These are phyloP conservation scores for Myxozyma geophila DNA, from an alignment of 805 yeast species.

Conservation along the genomic window DNA sequence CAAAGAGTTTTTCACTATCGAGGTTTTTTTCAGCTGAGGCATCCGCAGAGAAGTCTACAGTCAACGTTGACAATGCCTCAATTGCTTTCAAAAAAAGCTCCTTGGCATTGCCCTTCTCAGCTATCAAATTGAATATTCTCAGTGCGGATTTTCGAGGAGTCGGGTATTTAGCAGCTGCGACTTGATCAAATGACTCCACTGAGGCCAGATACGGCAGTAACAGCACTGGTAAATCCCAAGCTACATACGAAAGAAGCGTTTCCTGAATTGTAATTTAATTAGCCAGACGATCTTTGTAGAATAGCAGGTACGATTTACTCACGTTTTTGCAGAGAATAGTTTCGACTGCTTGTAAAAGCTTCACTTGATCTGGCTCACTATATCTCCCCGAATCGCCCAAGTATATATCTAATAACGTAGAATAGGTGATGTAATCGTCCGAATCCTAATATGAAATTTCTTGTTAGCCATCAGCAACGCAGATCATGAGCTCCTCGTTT, in stretches of 20 bases:
- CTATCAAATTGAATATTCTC: constrained; percentile 63
- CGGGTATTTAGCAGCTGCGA: constrained; percentile 15
- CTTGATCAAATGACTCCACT: constrained; percentile 27
- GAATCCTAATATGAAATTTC: constrained; percentile 45
- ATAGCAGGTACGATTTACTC: constrained; percentile 8
- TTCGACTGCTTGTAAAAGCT: constrained; percentile 54
- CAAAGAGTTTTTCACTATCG: constrained; percentile 45
- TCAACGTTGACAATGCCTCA: constrained; percentile 59
- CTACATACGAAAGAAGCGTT: constrained; percentile 65
- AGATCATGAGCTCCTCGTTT: neutral
- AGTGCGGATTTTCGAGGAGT: constrained; percentile 48
- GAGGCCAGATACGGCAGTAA: constrained; percentile 58
- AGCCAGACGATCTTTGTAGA: neutral
- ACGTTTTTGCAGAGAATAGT: constrained; percentile 48
- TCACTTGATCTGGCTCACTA: constrained; percentile 55
- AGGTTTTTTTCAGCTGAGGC: constrained; percentile 38
- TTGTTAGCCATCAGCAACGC: neutral
- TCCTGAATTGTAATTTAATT: constrained; percentile 44
- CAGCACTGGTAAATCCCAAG: constrained; percentile 89
- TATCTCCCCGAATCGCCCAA: constrained; percentile 55
- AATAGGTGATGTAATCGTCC: constrained; percentile 68
- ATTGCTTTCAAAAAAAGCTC: constrained; percentile 74
- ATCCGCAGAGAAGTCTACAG: constrained; percentile 37
- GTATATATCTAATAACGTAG: constrained; percentile 71
- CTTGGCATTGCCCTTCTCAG: constrained; percentile 75